Base-by-base conservation (phyloP, 176 grass and related monocot species). In the Hyparrhenia diplandra region DNA sequence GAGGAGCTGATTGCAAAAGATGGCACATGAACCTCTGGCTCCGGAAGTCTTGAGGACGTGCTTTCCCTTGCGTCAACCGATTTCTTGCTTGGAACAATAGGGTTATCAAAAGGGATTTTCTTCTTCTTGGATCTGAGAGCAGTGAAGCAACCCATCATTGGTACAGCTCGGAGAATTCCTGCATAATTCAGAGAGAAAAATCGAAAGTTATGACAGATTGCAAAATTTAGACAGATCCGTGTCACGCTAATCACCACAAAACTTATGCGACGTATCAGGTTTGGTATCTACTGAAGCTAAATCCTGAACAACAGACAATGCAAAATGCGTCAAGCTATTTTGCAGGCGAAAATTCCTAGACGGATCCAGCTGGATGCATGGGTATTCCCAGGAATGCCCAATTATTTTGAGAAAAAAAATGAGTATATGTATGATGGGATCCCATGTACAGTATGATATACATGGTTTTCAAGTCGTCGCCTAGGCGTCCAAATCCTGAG, bases 81-180 rank as follows among this genome's bases (percentile, higher is more conserved):
- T 64, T 76, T 91, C 77, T 84, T n/a, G 60, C 80, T 80, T 24
- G 74, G 47, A 13, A 67, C 72, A 76, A 77, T 57, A 55, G 47
- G n/a, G 31, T 17, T 89, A 76, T 78, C 82, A 64, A 74, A 58
- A 67, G 34, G 36, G 36, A 0, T 85, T 82, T 83, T 98, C 83
- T 92, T 95, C 80, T 96, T 99, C 85, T 89, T 95, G 11, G 82
- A 83, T 89, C 82, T 95, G 57, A 99, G 87, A 39, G 69, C 89
- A 17, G 97, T 86, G 78, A 99, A 99, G 73, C 97, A 99, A 68
- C 97, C 97, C 97, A 99, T 96, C 78, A 86, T 93, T 79, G 59
- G 29, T 32, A 32, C 59, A 51, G 18, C 49, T 11, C 45, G 12
- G 27, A 67, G 67, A 86, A 60, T 18, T 51, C 10, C 79, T 73